Evolutionary conservation across 768 basidiomycete genomes (phyloP).

Genomic region (Lactifluus piperatus): DNA sequence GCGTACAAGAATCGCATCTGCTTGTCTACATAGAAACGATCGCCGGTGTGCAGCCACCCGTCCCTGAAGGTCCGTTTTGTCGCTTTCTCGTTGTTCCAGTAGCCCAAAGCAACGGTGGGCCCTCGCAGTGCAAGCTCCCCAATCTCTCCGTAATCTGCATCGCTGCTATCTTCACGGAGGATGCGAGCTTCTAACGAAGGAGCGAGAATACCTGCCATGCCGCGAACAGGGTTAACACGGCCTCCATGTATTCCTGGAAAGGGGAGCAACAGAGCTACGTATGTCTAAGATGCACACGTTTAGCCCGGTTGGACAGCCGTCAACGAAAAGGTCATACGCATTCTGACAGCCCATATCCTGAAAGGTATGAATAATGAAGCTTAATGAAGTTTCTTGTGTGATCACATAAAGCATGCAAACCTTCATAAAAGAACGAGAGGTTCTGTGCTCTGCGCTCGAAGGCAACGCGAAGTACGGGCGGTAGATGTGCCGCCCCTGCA

Average conservation of each 20-base stretch:
- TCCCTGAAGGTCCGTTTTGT: constrained; percentile 54
- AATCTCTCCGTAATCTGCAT: constrained; percentile 45
- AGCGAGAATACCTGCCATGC: constrained; percentile 48
- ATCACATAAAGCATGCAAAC: background rate
- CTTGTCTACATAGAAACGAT: constrained; percentile 53
- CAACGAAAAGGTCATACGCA: background rate
- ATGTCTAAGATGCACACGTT: constrained; percentile 11
- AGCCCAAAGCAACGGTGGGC: constrained; percentile 51
- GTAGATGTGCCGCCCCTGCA: constrained; percentile 1
- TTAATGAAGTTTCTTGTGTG: too few relatives aligned
- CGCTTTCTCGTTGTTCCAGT: constrained; percentile 63
- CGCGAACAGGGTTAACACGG: constrained; percentile 24
- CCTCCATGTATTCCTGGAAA: constrained; percentile 9
- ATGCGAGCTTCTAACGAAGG: constrained; percentile 61
- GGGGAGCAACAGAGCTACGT: background rate
- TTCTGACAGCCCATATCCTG: constrained; percentile 17
- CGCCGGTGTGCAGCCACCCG: constrained; percentile 73
- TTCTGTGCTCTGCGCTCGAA: background rate
- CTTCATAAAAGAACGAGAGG: background rate
- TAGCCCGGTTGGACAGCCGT: background rate
- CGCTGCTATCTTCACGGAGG: constrained; percentile 47
- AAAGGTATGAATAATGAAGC: background rate
- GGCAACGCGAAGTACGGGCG: constrained; percentile 1
- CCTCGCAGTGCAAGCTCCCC: constrained; percentile 61
- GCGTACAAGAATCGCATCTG: constrained; percentile 59